A percentile compares a stretch with the other conserved stretches of the same genome.
Conservation (phyloP, 768 basidiomycete genomes). For the Crepidotus variabilis region DNA sequence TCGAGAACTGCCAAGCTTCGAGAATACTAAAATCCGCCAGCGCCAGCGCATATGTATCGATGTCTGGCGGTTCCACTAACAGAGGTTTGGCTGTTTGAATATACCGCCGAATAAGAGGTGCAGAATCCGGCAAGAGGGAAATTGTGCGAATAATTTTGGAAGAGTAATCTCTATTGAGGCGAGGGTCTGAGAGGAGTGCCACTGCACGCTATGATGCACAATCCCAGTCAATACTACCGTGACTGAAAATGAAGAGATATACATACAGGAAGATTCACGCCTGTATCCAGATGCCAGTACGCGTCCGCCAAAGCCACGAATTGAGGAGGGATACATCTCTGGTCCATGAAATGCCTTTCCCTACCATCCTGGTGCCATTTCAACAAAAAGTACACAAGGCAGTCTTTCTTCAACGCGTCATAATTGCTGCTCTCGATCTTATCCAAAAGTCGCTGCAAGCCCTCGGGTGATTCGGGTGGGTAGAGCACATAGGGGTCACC, state of each 20-base stretch:
- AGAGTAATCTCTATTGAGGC: constrained; percentile 71
- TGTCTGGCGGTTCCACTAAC: constrained; percentile 63
- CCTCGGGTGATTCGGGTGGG: constrained; percentile 56
- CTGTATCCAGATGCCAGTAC: constrained; percentile 80
- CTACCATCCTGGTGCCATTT: constrained; percentile 72
- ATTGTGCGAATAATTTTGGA: constrained; percentile 76
- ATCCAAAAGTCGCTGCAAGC: constrained; percentile 54
- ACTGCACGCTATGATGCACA: constrained; percentile 53
- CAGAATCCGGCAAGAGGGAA: constrained; percentile 42
- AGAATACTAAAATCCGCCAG: constrained; percentile 60
- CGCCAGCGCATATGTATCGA: constrained; percentile 67
- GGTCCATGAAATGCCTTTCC: constrained; percentile 46
- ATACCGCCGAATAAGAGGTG: constrained; percentile 64
- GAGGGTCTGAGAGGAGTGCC: constrained; percentile 66
- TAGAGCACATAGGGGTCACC: constrained; percentile 57
- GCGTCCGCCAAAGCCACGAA: constrained; percentile 76
- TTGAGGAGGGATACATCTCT: constrained; percentile 69
- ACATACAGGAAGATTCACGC: constrained; percentile 61
- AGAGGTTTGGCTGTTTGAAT: constrained; percentile 73
- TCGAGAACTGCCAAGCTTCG: constrained; percentile 76
- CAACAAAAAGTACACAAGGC: constrained; percentile 74
- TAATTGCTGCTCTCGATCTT: constrained; percentile 61
- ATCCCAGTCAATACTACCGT: neutral
- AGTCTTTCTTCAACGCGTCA: constrained; percentile 77
- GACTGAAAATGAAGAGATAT: neutral